Base-by-base conservation (phyloP, 352 stramenopile genomes). In the Globisporangium nagaii region DNA sequence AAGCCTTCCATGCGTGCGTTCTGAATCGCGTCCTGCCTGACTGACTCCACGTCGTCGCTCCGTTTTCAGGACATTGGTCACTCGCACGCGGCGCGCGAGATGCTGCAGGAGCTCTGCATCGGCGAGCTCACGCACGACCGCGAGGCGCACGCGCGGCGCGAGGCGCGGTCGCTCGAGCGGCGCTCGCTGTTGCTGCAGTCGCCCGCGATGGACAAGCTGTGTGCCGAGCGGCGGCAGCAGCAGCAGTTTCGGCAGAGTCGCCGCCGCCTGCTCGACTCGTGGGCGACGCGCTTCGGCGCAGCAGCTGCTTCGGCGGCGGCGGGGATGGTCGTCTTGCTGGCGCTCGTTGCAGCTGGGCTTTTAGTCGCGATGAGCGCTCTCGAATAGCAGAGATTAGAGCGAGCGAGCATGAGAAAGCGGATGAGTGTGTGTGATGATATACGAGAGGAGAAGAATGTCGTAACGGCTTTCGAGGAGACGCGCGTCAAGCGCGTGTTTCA, bases 81-180 rank as follows among this genome's bases (percentile, higher is more conserved):
- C 64, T 97, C 91, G 15, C 86, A 79, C 27, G 86, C 92, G 39
- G 93, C 93, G 3, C 71, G 80, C 40, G 68, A 88, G 22, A 90
- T 96, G 70, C 70, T 98, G 44, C 68, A 84, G 28, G 87, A 97
- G 47, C 86, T 97, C 53, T 80, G 86, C 34, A 86, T 98, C 55
- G 89, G 90, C 20, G 70, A 78, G 22, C 70, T 97, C 31, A 68
- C 65, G 19, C 56, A 71, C 22, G 63, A 69, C 24, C 28, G 44
- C n/a, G 43, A 61, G 5, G 48, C 56, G 40, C 53, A 51, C 2
- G 48, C 44, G 2, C 9, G 32, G 2, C 37, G 53, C 0, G 68
- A 66, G 20, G 52, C 58, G 19, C 46, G 53, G 25, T 66, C 65
- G 28, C 44, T 64, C 13, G 56, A 66, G 20, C 60, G 68, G 22